A percentile compares a stretch with the other conserved stretches of the same genome.
These are phyloP conservation scores for Rhododendron ovatum DNA, from an alignment of 148 eudicot genomes.

Conservation along the genomic window DNA sequence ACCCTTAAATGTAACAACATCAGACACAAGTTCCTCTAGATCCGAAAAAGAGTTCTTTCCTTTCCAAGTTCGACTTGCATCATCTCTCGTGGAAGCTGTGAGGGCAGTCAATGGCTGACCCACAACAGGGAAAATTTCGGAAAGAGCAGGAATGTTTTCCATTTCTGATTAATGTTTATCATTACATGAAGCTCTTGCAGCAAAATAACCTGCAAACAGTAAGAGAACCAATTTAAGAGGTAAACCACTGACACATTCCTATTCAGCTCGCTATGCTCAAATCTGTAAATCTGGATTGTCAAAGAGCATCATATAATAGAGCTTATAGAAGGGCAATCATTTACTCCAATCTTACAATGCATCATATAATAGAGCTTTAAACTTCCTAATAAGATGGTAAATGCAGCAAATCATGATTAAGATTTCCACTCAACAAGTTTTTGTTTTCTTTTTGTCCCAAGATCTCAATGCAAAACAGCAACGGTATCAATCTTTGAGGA, in stretches of 20 bases:
- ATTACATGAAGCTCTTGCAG: constrained; percentile 19
- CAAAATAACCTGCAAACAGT: constrained; percentile 21
- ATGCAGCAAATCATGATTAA: background rate
- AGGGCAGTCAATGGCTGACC: constrained; percentile 31
- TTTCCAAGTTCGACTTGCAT: constrained; percentile 40
- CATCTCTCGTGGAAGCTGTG: constrained; percentile 33
- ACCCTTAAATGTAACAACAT: constrained; percentile 36
- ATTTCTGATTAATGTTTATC: constrained; percentile 30
- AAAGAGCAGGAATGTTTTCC: constrained; percentile 53
- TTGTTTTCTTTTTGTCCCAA: background rate
- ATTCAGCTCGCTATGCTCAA: background rate
- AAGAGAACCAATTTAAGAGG: background rate
- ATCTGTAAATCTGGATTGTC: background rate
- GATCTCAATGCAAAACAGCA: background rate
- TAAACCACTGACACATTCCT: background rate
- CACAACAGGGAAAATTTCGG: constrained; percentile 32
- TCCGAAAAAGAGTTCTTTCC: constrained; percentile 48
- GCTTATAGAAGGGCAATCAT: background rate
- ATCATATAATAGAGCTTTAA: background rate
- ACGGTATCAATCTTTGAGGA: background rate
- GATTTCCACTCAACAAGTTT: background rate
- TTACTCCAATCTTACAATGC: background rate
- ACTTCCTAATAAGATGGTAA: background rate
- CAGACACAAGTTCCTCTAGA: constrained; percentile 50
- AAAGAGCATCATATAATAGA: background rate